Percentiles rank a stretch among this genome's conserved stretches.
phyloP scores from a whole-genome alignment of 768 basidiomycete genomes.

The Leccinum longicurvipes region DNA sequence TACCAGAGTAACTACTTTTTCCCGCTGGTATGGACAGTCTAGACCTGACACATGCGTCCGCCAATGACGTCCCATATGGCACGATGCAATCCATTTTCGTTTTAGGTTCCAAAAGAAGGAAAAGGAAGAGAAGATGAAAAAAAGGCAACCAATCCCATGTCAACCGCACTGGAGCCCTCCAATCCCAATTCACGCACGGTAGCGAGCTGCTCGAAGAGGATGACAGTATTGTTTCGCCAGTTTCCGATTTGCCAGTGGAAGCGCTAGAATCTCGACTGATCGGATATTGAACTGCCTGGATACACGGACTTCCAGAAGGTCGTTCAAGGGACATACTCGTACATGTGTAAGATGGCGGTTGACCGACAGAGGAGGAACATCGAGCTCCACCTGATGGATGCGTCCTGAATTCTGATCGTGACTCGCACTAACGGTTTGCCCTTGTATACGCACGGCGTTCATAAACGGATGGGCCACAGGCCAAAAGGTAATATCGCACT shows the following conservation, averaged over 20 bases:
- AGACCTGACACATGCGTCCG: conserved; percentile 19
- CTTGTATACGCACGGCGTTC: conserved; percentile 21
- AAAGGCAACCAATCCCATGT: conserved; percentile 3
- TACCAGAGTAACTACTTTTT: conserved; percentile 3
- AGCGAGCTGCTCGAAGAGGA: conserved; percentile 17
- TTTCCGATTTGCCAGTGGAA: conserved; percentile 14
- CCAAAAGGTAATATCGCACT: conserved; percentile 5
- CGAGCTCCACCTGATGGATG: conserved; percentile 3
- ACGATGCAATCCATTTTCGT: conserved; percentile 7
- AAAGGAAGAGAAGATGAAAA: not conserved
- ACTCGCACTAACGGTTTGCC: not conserved
- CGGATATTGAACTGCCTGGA: conserved; percentile 31
- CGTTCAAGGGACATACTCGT: conserved; percentile 13
- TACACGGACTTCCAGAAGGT: conserved; percentile 27
- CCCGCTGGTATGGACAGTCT: conserved; percentile 6
- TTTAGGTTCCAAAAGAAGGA: conserved; percentile 1
- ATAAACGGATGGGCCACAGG: conserved; percentile 17
- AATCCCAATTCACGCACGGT: conserved; percentile 6
- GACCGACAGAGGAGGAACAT: conserved; percentile 12
- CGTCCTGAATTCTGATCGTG: not conserved
- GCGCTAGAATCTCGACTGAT: conserved; percentile 31
- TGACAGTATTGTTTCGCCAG: conserved; percentile 7
- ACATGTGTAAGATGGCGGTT: conserved; percentile 11
- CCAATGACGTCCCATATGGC: conserved; percentile 6
- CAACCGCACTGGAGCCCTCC: conserved; percentile 4